Base-by-base conservation (phyloP, 2,329 filamentous ascomycete genomes). In the Trichoderma arundinaceum region DNA sequence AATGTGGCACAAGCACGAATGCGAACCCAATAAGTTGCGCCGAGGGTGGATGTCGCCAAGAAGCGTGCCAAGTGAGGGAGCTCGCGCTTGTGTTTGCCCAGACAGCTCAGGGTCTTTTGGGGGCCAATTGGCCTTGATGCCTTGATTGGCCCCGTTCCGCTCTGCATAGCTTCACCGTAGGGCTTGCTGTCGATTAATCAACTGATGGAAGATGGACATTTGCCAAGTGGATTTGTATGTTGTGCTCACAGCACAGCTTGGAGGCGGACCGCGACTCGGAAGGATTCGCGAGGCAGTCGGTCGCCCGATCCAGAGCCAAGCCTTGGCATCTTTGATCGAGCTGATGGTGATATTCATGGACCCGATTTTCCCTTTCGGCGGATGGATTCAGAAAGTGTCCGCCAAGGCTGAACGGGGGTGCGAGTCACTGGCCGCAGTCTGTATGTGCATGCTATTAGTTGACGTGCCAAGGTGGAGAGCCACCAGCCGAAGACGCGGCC, bases 401-500 rank as follows among this genome's bases (percentile, higher is more conserved):
- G 48, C 59, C 49, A 54, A 54, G 39, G 32, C 17, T 38, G 28
- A 22, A 35, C 28, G 28, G 28, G 41, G 35, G 43, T 48, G 56
- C 41, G 52, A 56, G 52, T 41, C 52, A 56, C 52, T 28, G 35
- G 43, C 15, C 43, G 43, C 43, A 19, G 15, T 32, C 38, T 41
- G 19, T 8, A 38, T 35, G 43, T 38, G 43, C 32, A 44, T 32
- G 56, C 8, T 19, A 38, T 35, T 35, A 13, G 38, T 54, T 44
- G 60, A 51, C 39, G 39, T 46, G 60, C 48, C 28, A 46, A 15
- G 15, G 60, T 63, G 48, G 60, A 54, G 49, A 38, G 56, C 28
- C 43, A 15, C 17, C 15, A 38, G 46, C 52, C 32, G 44, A 46
- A 48, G 54, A 59, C 63, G 61, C 52, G 52, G 61, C 61, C 61